Conservation (phyloP, 768 basidiomycete genomes). For the Hygrophorus russula region DNA sequence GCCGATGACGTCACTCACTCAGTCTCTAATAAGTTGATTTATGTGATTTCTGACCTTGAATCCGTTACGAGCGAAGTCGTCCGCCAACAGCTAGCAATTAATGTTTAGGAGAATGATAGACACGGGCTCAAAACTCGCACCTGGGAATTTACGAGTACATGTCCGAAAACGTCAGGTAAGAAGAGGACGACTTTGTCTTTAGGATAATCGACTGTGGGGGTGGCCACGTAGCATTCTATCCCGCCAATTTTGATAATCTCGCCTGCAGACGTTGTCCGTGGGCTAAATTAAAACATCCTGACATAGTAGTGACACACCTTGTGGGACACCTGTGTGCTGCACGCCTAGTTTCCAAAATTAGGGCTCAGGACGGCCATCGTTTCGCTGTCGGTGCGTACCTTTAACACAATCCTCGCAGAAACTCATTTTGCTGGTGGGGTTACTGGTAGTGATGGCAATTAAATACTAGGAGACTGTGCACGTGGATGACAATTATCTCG, state of each 20-base stretch:
- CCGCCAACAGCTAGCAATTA: conserved; percentile 10
- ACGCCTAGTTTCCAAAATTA: conserved; percentile 15
- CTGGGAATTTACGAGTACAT: conserved; percentile 21
- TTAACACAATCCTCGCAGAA: conserved; percentile 37
- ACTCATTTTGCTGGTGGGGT: conserved; percentile 24
- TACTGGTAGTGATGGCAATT: too few species aligned
- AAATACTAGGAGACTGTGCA: too few species aligned
- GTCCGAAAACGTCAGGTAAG: conserved; percentile 31
- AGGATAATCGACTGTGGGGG: conserved; percentile 25
- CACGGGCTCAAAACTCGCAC: conserved; percentile 2
- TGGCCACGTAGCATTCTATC: conserved; percentile 29
- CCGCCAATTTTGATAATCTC: conserved; percentile 25
- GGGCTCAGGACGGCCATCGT: not conserved
- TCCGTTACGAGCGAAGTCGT: conserved; percentile 34
- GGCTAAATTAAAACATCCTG: too few species aligned
- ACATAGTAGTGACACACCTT: conserved; percentile 20
- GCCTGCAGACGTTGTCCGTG: too few species aligned
- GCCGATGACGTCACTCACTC: not conserved
- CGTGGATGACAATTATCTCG: too few species aligned
- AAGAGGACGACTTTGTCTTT: conserved; percentile 37
- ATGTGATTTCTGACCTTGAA: too few species aligned
- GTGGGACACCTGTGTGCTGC: conserved; percentile 25
- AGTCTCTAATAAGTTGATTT: not conserved
- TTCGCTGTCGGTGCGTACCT: conserved; percentile 17
- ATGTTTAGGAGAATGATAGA: too few species aligned